Conservation (phyloP, 1,139 yeast species). For the Candida sojae region DNA sequence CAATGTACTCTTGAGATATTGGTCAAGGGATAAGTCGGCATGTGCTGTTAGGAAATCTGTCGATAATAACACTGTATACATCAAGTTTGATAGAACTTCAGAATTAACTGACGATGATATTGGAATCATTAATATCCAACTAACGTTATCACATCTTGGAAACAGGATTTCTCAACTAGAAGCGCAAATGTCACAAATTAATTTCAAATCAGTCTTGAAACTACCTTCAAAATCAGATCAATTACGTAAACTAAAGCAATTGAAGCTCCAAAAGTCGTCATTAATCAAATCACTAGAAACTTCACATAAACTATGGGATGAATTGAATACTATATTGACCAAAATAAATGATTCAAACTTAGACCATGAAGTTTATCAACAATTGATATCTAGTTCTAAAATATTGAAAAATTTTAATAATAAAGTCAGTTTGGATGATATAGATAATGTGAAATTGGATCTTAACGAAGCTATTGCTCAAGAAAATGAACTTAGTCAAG, state of each 20-base stretch:
- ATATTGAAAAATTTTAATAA: conserved; percentile 36
- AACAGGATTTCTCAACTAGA: conserved; percentile 23
- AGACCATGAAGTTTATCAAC: conserved; percentile 39
- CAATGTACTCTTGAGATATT: conserved; percentile 25
- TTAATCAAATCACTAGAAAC: conserved; percentile 31
- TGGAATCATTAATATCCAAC: conserved; percentile 26
- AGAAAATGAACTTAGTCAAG: conserved; percentile 35
- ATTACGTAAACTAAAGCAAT: conserved; percentile 8
- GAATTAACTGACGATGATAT: conserved; percentile 31
- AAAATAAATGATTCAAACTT: conserved; percentile 52
- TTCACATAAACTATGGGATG: conserved; percentile 32
- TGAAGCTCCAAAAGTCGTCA: conserved; percentile 16
- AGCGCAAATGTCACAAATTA: conserved; percentile 23
- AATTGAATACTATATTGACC: conserved; percentile 36
- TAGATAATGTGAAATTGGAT: conserved; percentile 39
- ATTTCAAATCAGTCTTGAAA: conserved; percentile 15
- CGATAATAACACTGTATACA: conserved; percentile 17
- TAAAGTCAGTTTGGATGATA: conserved; percentile 28
- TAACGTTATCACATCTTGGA: conserved; percentile 21
- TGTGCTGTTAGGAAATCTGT: conserved; percentile 12
- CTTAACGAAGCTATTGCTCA: conserved; percentile 40
- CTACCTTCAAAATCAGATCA: conserved; percentile 13
- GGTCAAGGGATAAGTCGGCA: conserved; percentile 22
- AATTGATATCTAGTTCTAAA: conserved; percentile 35
- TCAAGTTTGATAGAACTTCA: conserved; percentile 23